Evolutionary conservation across 225 moss, liverwort and hornwort genomes (phyloP), one percentile per base, ranked within the genome.

Genomic region (Anthoceros angustus): DNA sequence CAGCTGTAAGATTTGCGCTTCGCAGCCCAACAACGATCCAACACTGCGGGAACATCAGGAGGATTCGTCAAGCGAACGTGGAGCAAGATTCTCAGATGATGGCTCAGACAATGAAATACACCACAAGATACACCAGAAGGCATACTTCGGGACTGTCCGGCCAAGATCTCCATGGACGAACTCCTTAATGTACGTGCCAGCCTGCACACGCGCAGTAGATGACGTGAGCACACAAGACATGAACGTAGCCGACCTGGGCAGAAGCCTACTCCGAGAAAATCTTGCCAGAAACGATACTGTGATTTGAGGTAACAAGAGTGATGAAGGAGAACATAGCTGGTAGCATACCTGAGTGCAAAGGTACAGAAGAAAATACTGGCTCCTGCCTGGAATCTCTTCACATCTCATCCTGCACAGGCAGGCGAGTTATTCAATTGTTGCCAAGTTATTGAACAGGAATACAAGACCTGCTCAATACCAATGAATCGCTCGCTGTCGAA

Each of bases 121-220:
- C 38, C 41, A 66, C 43, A 68, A 0, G 0, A 42, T 1, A 49
- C 15, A 9, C 9, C 14, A 23, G 32, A 24, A 18, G 46, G 74
- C 81, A 71, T 76, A 93, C 94, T 92, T 98, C 0, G 95, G 92
- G 64, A 79, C 76, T 23, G 91, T 98, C 67, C 95, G 86, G 65
- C 95, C 95, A 63, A 98, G 78, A 72, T 98, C 95, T 70, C 92
- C 95, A 75, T 98, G 95, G 65, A 98, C 92, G 41, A 98, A 98
- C 76, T 98, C 95, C 75, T 98, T 98, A 66, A 98, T 81, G 69
- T 98, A 98, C 45, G 95, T 98, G 64, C 89, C 95, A 66, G 95
- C 95, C 94, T 90, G 82, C 69, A 42, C 14, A 14, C 42, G 66
- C 63, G 25, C 32, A 32, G 32, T 32, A 9, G 55, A 55, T 55